Evolutionary conservation across 1,284 basidiomycete genomes (phyloP).

Genomic region (Neonothopanus nambi): DNA sequence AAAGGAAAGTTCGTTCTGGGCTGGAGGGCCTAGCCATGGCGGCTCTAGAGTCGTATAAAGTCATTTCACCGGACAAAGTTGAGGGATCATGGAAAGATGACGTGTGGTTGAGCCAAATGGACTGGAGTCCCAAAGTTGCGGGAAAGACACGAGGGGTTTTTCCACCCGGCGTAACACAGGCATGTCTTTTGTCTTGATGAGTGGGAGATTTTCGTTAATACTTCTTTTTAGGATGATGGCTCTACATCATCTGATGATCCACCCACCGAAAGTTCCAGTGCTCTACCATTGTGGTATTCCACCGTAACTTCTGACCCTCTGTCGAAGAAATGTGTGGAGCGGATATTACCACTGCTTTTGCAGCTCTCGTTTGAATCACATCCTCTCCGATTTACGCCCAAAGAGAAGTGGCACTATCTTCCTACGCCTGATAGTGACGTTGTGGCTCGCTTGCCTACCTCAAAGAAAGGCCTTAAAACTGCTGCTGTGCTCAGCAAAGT

Average conservation of each 20-base stretch:
- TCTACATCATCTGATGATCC: background rate
- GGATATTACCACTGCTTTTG: conserved; percentile 68
- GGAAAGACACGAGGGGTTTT: conserved; percentile 68
- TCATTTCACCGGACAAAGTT: conserved; percentile 30
- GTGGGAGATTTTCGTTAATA: background rate
- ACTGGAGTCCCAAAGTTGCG: conserved; percentile 90
- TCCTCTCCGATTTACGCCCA: conserved; percentile 62
- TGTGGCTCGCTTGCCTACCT: conserved; percentile 26
- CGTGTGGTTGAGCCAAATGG: conserved; percentile 88
- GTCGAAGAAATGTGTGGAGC: conserved; percentile 57
- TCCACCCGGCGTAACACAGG: conserved; percentile 28
- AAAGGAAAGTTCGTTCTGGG: conserved; percentile 70
- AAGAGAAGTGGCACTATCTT: conserved; percentile 38
- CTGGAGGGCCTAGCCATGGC: conserved; percentile 71
- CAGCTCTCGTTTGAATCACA: conserved; percentile 65
- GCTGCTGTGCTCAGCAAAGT: conserved; percentile 29
- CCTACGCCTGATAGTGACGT: conserved; percentile 6
- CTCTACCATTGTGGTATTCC: conserved; percentile 67
- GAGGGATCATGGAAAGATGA: conserved; percentile 67
- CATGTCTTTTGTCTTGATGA: background rate
- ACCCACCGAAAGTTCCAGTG: background rate
- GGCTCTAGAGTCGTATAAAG: conserved; percentile 37
- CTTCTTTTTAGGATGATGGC: background rate
- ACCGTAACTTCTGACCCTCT: conserved; percentile 49
- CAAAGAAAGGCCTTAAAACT: conserved; percentile 28